A percentile compares a stretch with the other conserved stretches of the same genome.
Evolutionary conservation across 306 rosid genomes (phyloP).

Genomic region (Castanospermum australe): DNA sequence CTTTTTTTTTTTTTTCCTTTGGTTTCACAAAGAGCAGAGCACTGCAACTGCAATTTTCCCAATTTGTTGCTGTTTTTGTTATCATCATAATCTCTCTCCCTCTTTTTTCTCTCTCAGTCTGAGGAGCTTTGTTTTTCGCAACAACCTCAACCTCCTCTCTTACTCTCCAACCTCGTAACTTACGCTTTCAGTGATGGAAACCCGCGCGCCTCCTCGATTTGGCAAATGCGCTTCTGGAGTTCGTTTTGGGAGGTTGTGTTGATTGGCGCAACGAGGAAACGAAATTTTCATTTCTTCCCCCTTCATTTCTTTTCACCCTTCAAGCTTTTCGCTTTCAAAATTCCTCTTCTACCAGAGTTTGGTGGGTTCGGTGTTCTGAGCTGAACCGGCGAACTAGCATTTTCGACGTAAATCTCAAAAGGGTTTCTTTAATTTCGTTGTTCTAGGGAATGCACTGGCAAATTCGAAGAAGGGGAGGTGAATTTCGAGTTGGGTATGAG

Average conservation of each 20-base stretch:
- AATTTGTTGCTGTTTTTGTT: slow-evolving; percentile 9
- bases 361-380: too few relatives aligned
- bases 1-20: too few relatives aligned
- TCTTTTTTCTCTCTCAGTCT: neutral
- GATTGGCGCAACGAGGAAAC: neutral
- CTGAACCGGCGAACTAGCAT: neutral
- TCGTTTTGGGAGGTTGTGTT: slow-evolving; percentile 29
- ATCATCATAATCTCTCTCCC: slow-evolving; percentile 17
- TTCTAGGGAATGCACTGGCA: slow-evolving; percentile 8
- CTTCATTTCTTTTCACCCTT: neutral
- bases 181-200: slow-evolving; percentile 43
- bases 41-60: slow-evolving; percentile 11
- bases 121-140: slow-evolving; percentile 49
- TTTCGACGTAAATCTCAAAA: slow-evolving; percentile 20
- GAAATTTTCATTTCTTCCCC: neutral
- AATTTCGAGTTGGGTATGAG: slow-evolving; percentile 27
- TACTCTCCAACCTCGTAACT: slow-evolving; percentile 42
- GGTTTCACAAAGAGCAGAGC: neutral
- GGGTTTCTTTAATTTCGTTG: slow-evolving; percentile 4
- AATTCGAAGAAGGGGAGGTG: slow-evolving; percentile 30
- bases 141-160: slow-evolving; percentile 50
- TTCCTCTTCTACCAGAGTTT: too few relatives aligned
- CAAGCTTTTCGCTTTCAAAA: neutral
- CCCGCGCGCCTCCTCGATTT: slow-evolving; percentile 39
- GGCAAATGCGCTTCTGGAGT: slow-evolving; percentile 41